Base-by-base conservation (phyloP, 2,329 filamentous ascomycete genomes). In the Zymoseptoria crescenta region DNA sequence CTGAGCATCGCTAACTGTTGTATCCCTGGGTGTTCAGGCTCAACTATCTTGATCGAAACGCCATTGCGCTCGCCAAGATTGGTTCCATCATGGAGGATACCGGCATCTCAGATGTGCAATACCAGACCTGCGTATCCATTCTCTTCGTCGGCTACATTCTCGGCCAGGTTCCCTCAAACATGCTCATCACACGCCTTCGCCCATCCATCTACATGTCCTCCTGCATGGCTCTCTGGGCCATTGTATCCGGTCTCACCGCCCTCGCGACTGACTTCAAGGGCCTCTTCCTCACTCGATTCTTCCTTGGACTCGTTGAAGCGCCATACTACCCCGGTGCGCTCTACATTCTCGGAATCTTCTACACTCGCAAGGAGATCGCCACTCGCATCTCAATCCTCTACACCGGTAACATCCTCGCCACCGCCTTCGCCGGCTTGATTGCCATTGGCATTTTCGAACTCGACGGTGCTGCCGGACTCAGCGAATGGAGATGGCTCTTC, bases 401-500 rank as follows among this genome's bases (percentile, higher is more conserved):
- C 78, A 16, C 77, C 74, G 8, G 73, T 73, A 62, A 74, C 71
- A 55, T 74, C 70, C 8, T 69, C 41, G 86, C 85, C 0, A 86
- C 86, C 3, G 87, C 87, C 1, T 89, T 90, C 66, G 87, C 85
- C 0, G 87, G 87, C 6, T 65, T 79, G 2, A 75, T 79, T 21
- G 76, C 76, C 10, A 75, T 76, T n/a, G 77, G 86, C 3, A 87
- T 91, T 56, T 85, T 81, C 1, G 74, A 78, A 19, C 82, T 91
- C 80, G 79, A 87, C 62, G 79, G 81, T 6, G 73, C 74, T 0
- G 74, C 73, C 13, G 84, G 83, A 1, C 74, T 85, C 3, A 74
- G 78, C 5, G 84, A 83, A 6, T 89, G 80, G 85, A 68, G 64
- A 58, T 69, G 62, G 65, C 74, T 87, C 0, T 88, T 88, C 73